A percentile compares a stretch with the other conserved stretches of the same genome.
Evolutionary conservation across 1,284 basidiomycete genomes (phyloP).

Genomic region (Naganishia cerealis): DNA sequence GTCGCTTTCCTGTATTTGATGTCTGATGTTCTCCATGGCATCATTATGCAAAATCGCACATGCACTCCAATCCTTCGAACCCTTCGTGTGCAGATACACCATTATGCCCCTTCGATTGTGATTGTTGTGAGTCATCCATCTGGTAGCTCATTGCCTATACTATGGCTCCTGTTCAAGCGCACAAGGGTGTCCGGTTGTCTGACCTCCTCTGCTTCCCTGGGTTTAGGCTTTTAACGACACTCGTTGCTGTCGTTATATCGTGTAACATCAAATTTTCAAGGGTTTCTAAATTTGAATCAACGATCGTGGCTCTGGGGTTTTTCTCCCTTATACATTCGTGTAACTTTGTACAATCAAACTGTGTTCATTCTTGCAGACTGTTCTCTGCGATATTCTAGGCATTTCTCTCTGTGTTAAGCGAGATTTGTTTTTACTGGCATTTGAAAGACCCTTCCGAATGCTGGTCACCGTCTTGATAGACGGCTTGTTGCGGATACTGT

Average conservation of each 20-base stretch:
- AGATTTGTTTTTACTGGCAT: background rate
- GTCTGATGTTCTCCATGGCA: conserved; percentile 9
- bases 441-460: conserved; percentile 15
- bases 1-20: conserved; percentile 7
- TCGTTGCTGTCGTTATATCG: no score
- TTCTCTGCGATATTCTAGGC: background rate
- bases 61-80: background rate
- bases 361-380: background rate
- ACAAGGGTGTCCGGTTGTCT: background rate
- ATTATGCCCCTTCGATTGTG: conserved; percentile 74
- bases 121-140: conserved; percentile 66
- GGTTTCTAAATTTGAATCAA: background rate
- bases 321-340: background rate
- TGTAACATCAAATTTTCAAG: no score
- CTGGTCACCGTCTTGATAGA: conserved; percentile 12
- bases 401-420: background rate
- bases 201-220: background rate
- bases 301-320: background rate
- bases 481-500: conserved; percentile 10
- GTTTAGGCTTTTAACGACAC: background rate
- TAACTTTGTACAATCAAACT: background rate
- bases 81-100: conserved; percentile 57
- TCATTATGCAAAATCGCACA: conserved; percentile 33
- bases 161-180: background rate
- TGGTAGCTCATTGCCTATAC: background rate